Evolutionary conservation across 768 basidiomycete species (phyloP), one percentile per base, ranked within the genome.

Genomic region (Podaxis carcinomalis): DNA sequence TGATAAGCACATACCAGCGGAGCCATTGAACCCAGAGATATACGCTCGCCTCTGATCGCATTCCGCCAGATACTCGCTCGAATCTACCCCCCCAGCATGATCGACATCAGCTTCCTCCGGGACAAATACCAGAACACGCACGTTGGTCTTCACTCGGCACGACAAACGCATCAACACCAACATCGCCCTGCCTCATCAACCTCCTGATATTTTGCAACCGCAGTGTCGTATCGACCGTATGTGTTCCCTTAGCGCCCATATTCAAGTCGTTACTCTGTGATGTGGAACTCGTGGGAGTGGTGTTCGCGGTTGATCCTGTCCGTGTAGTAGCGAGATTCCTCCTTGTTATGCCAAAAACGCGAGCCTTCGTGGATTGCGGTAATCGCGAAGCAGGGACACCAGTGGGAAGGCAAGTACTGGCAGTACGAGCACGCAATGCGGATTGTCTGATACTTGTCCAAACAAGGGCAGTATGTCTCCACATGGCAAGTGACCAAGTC

Each of bases 91-190:
- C 28, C 4, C 14, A 53, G 14, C 40, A 53, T 23, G 51, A 39
- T 25, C 28, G 19, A 44, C 25, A 50, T 21, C 23, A 5, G n/a
- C 44, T 44, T 57, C 50, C 42, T 13, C 10, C n/a, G 49, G 14
- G 39, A 39, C 44, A 19, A 60, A 63, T 53, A 35, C 16, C 40
- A 52, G 32, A 37, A 51, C 50, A 82, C 87, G 69, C 73, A 90
- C 95, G 96, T 68, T 93, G 90, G 74, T 98, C 96, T 73, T 94
- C 95, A 64, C 90, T 93, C 3, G 93, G 92, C 47, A 98, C 84
- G 1, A 98, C 83, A 66, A 90, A 84, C 0, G 89, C 91, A 59
- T 88, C 80, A 1, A 96, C 79, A 36, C 64, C 64, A 25, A 73
- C 56, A 62, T 73, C 73, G 28, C 77, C 74, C 66, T 78, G 72